Evolutionary conservation across 352 stramenopile species (phyloP).

Genomic region (Nothophytophthora sp.): DNA sequence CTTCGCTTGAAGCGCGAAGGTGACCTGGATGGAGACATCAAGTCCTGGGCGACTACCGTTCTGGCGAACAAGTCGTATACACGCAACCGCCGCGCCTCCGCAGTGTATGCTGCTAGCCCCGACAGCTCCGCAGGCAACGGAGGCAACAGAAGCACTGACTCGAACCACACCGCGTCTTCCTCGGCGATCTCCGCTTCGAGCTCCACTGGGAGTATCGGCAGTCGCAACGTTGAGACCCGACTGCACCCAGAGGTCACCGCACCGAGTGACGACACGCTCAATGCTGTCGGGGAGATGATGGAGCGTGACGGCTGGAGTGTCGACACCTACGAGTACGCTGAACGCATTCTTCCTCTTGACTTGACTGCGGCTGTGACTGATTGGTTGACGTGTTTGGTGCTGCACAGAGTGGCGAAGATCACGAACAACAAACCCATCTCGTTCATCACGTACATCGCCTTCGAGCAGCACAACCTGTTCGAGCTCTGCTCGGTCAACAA

Average conservation of each 20-base stretch:
- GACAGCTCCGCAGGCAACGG: conserved; percentile 13
- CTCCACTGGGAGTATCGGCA: conserved; percentile 2
- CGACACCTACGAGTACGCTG: conserved; percentile 66
- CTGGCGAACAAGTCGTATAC: conserved; percentile 82
- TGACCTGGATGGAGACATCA: conserved; percentile 76
- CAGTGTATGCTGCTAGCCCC: conserved; percentile 33
- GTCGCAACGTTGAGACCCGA: conserved; percentile 42
- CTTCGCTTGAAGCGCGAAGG: conserved; percentile 72
- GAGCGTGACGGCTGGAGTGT: conserved; percentile 75
- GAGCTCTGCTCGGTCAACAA: conserved; percentile 74
- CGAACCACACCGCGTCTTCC: no score
- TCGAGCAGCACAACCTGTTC: conserved; percentile 85
- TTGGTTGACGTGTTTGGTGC: conserved; percentile 2
- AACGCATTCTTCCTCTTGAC: background rate
- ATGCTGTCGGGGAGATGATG: conserved; percentile 69
- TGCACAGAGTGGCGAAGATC: conserved; percentile 51
- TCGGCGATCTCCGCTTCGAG: no score
- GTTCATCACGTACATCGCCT: conserved; percentile 84
- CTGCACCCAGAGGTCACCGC: conserved; percentile 65
- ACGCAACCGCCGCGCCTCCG: conserved; percentile 57
- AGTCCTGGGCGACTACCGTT: conserved; percentile 77
- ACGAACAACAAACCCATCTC: conserved; percentile 75
- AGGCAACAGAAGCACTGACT: no score
- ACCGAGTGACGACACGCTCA: conserved; percentile 63
- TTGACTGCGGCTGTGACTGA: background rate